Percentiles rank a stretch among this genome's conserved stretches.
Evolutionary conservation across 495 filamentous ascomycete genomes (phyloP).

Genomic region (Podospora bellae-mahoneyi): DNA sequence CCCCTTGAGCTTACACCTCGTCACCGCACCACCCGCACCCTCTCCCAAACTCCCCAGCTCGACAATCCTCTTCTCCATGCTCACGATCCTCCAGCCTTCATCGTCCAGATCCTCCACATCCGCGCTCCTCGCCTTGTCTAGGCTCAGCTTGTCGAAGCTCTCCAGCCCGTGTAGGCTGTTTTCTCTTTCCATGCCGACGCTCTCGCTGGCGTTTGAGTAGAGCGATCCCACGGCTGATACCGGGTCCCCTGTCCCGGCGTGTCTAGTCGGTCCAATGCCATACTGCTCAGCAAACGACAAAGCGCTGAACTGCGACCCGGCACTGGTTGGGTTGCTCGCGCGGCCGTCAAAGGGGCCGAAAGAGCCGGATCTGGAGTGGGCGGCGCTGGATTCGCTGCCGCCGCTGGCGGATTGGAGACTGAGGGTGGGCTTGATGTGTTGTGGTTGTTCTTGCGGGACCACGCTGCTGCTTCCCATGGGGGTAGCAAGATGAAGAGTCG

Average conservation of each 20-base stretch:
- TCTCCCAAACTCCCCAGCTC: slow-evolving; percentile 91
- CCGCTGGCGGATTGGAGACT: slow-evolving; percentile 63
- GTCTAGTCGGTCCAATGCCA: slow-evolving; percentile 52
- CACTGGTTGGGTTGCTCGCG: slow-evolving; percentile 71
- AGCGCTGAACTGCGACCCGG: slow-evolving; percentile 75
- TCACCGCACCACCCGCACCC: slow-evolving; percentile 93
- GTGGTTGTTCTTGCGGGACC: slow-evolving; percentile 57
- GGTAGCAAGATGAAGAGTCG: slow-evolving; percentile 74
- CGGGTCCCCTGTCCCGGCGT: slow-evolving; percentile 70
- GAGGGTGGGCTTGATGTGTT: slow-evolving; percentile 31
- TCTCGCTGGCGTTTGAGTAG: slow-evolving; percentile 69
- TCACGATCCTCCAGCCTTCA: slow-evolving; percentile 89
- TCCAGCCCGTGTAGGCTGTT: slow-evolving; percentile 64
- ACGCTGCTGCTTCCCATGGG: slow-evolving; percentile 69
- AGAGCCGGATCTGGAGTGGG: slow-evolving; percentile 70
- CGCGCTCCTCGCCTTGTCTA: slow-evolving; percentile 74
- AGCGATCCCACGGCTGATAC: slow-evolving; percentile 82
- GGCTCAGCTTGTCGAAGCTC: slow-evolving; percentile 66
- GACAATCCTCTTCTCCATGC: slow-evolving; percentile 77
- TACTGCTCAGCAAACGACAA: slow-evolving; percentile 70
- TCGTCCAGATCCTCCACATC: slow-evolving; percentile 95
- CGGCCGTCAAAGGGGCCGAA: slow-evolving; percentile 70
- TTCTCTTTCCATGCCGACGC: slow-evolving; percentile 69
- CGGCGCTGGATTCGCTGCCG: slow-evolving; percentile 61
- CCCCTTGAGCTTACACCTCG: slow-evolving; percentile 79